Evolutionary conservation across 306 rosid species (phyloP).

Genomic region (Medicago lupulina): DNA sequence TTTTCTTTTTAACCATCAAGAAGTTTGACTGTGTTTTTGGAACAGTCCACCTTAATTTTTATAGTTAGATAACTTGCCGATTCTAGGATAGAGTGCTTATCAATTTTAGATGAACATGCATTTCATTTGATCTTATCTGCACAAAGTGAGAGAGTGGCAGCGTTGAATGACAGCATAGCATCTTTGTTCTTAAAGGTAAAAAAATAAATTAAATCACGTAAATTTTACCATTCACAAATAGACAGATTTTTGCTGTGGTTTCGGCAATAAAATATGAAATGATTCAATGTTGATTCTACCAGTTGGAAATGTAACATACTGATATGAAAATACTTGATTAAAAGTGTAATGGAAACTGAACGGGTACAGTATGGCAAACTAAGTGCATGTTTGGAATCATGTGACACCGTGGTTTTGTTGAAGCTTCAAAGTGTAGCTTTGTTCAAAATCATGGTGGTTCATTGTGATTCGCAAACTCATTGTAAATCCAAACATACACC

Average conservation of each 20-base stretch:
- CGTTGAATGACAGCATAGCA: no score
- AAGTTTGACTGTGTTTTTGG: no score
- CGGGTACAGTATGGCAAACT: not conserved
- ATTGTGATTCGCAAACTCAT: no score
- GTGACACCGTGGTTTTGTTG: no score
- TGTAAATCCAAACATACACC: no score
- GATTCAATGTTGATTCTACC: slow-evolving; percentile 10
- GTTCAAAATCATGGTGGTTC: no score
- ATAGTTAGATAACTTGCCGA: not conserved
- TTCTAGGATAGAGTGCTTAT: not conserved
- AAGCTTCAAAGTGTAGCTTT: no score
- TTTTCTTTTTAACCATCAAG: slow-evolving; percentile 21
- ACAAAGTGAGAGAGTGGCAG: no score
- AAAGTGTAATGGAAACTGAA: slow-evolving; percentile 7
- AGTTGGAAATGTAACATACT: slow-evolving; percentile 26
- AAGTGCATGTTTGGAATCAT: not conserved
- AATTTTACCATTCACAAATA: not conserved
- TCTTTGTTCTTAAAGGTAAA: no score
- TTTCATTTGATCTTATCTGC: slow-evolving; percentile 11
- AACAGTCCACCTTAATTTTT: not conserved
- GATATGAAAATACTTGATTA: no score
- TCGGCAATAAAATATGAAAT: slow-evolving; percentile 13
- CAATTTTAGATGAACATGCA: slow-evolving; percentile 6
- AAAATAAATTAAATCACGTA: not conserved
- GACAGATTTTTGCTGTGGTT: not conserved